These are phyloP conservation scores for Penicillium salamii DNA, from an alignment of 495 filamentous ascomycete species.

Conservation along the genomic window DNA sequence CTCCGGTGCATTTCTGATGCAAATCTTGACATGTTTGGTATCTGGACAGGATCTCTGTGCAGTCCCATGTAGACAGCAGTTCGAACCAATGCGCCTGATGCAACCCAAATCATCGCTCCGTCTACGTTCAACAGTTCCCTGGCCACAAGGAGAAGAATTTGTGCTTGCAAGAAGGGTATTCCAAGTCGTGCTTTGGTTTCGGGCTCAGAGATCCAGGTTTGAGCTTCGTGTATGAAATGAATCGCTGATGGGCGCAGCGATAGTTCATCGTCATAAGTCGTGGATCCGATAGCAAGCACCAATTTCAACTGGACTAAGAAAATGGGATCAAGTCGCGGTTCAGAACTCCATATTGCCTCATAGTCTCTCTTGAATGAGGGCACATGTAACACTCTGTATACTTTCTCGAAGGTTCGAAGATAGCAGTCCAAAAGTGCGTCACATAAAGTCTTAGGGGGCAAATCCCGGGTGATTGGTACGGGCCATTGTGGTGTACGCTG, in stretches of 20 bases:
- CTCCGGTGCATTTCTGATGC: slow-evolving; percentile 55
- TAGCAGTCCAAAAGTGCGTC: slow-evolving; percentile 36
- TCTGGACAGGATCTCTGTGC: slow-evolving; percentile 53
- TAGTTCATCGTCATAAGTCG: slow-evolving; percentile 31
- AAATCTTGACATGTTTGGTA: slow-evolving; percentile 39
- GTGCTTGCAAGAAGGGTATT: slow-evolving; percentile 44
- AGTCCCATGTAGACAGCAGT: slow-evolving; percentile 60
- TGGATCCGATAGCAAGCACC: slow-evolving; percentile 49
- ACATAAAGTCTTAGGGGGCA: slow-evolving; percentile 48
- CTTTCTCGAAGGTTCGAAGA: slow-evolving; percentile 39
- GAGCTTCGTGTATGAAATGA: slow-evolving; percentile 51
- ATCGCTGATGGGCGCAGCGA: slow-evolving; percentile 35
- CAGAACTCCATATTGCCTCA: slow-evolving; percentile 22
- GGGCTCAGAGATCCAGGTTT: slow-evolving; percentile 51
- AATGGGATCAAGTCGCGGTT: slow-evolving; percentile 15
- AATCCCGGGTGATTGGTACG: slow-evolving; percentile 19
- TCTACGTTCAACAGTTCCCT: slow-evolving; percentile 46
- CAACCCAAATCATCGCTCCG: slow-evolving; percentile 53
- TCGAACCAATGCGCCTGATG: slow-evolving; percentile 51
- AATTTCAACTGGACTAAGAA: slow-evolving; percentile 50
- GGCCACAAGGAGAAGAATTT: slow-evolving; percentile 48
- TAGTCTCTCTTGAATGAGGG: slow-evolving; percentile 50
- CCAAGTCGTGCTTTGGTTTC: slow-evolving; percentile 46
- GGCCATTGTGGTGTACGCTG: slow-evolving; percentile 42
- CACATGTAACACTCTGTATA: slow-evolving; percentile 58